Percentiles rank a stretch among this genome's conserved stretches.
Evolutionary conservation across 164 flowering plant species (phyloP).

Genomic region (Nelumbo lutea): DNA sequence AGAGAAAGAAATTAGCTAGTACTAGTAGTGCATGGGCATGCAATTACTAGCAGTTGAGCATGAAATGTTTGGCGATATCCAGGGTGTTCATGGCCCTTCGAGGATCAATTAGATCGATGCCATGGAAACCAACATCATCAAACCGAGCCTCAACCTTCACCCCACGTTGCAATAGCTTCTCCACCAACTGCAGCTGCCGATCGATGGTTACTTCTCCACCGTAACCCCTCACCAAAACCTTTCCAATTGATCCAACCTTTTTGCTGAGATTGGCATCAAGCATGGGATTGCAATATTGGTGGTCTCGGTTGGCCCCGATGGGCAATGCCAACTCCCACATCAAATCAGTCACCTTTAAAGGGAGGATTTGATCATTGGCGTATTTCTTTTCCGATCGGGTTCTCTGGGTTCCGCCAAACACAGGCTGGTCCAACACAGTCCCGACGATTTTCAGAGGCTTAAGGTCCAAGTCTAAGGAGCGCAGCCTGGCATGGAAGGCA

Average conservation of each 20-base stretch:
- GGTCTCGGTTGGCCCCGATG: constrained; percentile 33
- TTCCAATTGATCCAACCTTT: constrained; percentile 13
- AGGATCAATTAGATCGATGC: constrained; percentile 38
- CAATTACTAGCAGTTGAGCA: no score
- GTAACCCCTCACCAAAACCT: constrained; percentile 26
- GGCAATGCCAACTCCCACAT: constrained; percentile 40
- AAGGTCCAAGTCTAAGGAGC: constrained; percentile 17
- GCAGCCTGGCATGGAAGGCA: constrained; percentile 19
- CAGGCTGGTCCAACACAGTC: constrained; percentile 29
- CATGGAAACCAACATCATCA: constrained; percentile 45
- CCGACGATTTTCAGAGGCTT: constrained; percentile 32
- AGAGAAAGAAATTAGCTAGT: no score
- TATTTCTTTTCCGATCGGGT: constrained; percentile 27
- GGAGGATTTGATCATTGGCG: constrained; percentile 16
- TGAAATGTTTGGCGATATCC: background rate
- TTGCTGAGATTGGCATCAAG: background rate
- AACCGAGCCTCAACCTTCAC: constrained; percentile 40
- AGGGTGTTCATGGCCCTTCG: constrained; percentile 18
- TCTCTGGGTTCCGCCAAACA: constrained; percentile 31
- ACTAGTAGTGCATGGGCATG: no score
- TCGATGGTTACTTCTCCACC: constrained; percentile 34
- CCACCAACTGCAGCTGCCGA: constrained; percentile 24
- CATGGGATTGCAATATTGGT: constrained; percentile 31
- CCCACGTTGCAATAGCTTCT: constrained; percentile 25
- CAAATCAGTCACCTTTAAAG: constrained; percentile 18